phyloP scores from a whole-genome alignment of 176 grass and related monocot genomes.

The Triticum monococcum region DNA sequence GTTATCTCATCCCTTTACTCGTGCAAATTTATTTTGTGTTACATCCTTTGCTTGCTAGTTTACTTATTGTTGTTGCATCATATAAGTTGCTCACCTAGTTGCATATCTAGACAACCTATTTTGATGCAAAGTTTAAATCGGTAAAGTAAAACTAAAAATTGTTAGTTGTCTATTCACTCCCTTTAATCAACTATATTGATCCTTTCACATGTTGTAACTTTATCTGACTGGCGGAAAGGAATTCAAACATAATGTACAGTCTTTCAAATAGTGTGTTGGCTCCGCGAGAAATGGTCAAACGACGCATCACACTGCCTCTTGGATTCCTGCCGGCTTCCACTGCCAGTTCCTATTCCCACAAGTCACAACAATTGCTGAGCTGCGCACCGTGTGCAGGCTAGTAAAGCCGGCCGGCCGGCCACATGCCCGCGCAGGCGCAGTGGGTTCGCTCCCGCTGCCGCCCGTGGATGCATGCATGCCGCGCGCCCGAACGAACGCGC shows the following conservation, averaged over 20 bases:
- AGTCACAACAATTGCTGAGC: not conserved
- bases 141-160: too few relatives aligned
- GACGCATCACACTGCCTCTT: not conserved
- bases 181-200: too few relatives aligned
- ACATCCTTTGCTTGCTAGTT: too few relatives aligned
- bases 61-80: too few relatives aligned
- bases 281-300: not conserved
- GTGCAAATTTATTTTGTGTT: too few relatives aligned
- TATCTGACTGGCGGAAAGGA: not conserved
- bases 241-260: not conserved
- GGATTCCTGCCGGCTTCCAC: not conserved
- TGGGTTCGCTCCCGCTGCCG: not conserved
- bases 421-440: conserved; percentile 18
- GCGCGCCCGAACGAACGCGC: not conserved
- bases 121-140: too few relatives aligned
- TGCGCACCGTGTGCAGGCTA: conserved; percentile 3
- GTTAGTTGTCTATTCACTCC: too few relatives aligned
- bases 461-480: not conserved
- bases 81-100: too few relatives aligned
- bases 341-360: not conserved
- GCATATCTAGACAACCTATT: too few relatives aligned
- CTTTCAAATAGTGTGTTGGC: not conserved
- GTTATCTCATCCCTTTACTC: too few relatives aligned
- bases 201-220: not conserved
- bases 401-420: conserved; percentile 28